Evolutionary conservation across 2,329 filamentous ascomycete genomes (phyloP).

Genomic region (Magnaporthales sp.): DNA sequence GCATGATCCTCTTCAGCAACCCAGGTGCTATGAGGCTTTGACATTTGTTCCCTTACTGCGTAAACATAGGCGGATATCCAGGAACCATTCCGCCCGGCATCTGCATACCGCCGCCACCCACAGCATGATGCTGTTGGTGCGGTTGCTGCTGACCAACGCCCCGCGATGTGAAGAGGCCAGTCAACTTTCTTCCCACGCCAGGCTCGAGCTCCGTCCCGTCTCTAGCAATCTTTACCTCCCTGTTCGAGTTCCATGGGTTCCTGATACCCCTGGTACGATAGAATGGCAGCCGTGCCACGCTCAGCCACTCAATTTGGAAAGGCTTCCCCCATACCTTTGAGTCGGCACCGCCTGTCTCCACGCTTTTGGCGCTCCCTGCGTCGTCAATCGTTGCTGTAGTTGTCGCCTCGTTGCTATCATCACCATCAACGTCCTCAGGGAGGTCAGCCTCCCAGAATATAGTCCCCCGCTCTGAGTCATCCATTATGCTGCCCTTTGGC

Average conservation of each 20-base stretch:
- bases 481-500: slow-evolving; percentile 79
- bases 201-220: slow-evolving; percentile 93
- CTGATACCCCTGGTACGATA: slow-evolving; percentile 79
- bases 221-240: slow-evolving; percentile 91
- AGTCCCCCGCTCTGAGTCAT: slow-evolving; percentile 86
- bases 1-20: background rate
- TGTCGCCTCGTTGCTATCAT: background rate
- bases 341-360: slow-evolving; percentile 23
- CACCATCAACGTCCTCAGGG: slow-evolving; percentile 20
- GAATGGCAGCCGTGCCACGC: slow-evolving; percentile 75
- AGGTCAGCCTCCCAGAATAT: slow-evolving; percentile 89
- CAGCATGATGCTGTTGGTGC: background rate
- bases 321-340: slow-evolving; percentile 79
- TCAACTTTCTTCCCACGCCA: slow-evolving; percentile 63
- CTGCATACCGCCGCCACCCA: background rate
- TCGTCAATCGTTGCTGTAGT: slow-evolving; percentile 29
- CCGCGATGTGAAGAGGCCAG: slow-evolving; percentile 65
- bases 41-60: background rate
- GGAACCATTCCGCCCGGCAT: background rate
- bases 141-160: slow-evolving; percentile 10
- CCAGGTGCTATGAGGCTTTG: background rate
- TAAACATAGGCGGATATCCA: background rate
- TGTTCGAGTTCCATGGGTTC: slow-evolving; percentile 91
- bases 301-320: slow-evolving; percentile 86
- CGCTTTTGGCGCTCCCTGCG: slow-evolving; percentile 26